Evolutionary conservation across 1,139 yeast genomes (phyloP).

Genomic region (Blastobotrys niveus): DNA sequence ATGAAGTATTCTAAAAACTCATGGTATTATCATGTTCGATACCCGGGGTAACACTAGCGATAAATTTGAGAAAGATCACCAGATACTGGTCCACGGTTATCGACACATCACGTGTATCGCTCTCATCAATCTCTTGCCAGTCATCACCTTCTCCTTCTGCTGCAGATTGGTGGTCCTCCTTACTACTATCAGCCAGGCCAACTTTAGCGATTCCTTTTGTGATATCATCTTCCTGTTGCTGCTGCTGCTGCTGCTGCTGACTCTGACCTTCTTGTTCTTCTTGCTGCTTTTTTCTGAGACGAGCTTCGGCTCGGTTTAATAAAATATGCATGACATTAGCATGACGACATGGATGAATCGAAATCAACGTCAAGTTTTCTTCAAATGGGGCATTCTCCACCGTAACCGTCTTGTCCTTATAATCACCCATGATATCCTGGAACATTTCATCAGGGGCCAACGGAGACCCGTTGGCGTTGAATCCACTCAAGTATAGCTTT

Average conservation of each 20-base stretch:
- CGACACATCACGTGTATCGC: slow-evolving; percentile 37
- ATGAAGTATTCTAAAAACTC: slow-evolving; percentile 49
- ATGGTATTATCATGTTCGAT: slow-evolving; percentile 95
- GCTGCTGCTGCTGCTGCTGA: too few relatives aligned
- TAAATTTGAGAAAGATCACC: slow-evolving; percentile 82
- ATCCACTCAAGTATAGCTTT: slow-evolving; percentile 87
- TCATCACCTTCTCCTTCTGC: slow-evolving; percentile 38
- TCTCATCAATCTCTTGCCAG: slow-evolving; percentile 37
- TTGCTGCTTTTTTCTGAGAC: slow-evolving; percentile 29
- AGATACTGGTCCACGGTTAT: slow-evolving; percentile 87
- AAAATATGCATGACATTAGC: slow-evolving; percentile 89
- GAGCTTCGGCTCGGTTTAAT: slow-evolving; percentile 56
- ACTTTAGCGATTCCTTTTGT: slow-evolving; percentile 40
- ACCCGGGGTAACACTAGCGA: slow-evolving; percentile 96
- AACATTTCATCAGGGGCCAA: slow-evolving; percentile 85
- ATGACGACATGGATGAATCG: slow-evolving; percentile 95
- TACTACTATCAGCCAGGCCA: slow-evolving; percentile 39
- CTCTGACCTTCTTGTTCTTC: slow-evolving; percentile 12
- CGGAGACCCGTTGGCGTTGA: slow-evolving; percentile 76
- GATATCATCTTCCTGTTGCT: slow-evolving; percentile 27
- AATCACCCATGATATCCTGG: slow-evolving; percentile 87
- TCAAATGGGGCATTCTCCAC: slow-evolving; percentile 88
- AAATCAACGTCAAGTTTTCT: slow-evolving; percentile 71
- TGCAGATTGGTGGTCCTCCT: too few relatives aligned
- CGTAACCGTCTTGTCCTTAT: slow-evolving; percentile 92